phyloP scores from a whole-genome alignment of 768 basidiomycete genomes.

The Mycena belliarum region DNA sequence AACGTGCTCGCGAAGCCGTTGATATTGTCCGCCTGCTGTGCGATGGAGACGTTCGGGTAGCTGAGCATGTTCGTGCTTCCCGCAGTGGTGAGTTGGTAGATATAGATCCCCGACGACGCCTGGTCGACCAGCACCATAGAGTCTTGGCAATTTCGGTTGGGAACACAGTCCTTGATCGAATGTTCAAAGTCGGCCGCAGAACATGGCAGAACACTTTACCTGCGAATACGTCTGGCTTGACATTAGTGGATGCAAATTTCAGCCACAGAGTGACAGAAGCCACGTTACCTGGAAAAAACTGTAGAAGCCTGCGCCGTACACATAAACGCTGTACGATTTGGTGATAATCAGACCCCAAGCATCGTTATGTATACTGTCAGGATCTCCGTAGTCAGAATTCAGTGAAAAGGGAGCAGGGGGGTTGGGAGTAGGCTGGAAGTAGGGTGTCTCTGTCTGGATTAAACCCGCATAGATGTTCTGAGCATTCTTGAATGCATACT shows the following conservation, averaged over 20 bases:
- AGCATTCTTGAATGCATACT: conserved; percentile 48
- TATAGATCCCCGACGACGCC: conserved; percentile 37
- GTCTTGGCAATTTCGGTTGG: conserved; percentile 6
- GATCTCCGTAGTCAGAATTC: conserved; percentile 36
- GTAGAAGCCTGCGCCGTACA: conserved; percentile 56
- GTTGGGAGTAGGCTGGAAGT: conserved; percentile 49
- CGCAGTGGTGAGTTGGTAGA: conserved; percentile 52
- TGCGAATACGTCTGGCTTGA: not conserved
- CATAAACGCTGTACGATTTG: conserved; percentile 40
- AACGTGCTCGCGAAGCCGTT: conserved; percentile 49
- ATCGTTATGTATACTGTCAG: conserved; percentile 3
- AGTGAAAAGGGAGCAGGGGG: conserved; percentile 43
- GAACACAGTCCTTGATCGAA: not conserved
- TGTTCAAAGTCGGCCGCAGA: not conserved
- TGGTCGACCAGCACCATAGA: conserved; percentile 32
- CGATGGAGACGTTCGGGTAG: conserved; percentile 34
- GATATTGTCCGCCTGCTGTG: conserved; percentile 36
- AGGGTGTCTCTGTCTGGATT: conserved; percentile 56
- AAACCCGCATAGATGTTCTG: conserved; percentile 52
- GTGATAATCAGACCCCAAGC: conserved; percentile 48
- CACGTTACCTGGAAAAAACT: conserved; percentile 55
- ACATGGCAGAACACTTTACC: not conserved
- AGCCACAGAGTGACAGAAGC: conserved; percentile 20
- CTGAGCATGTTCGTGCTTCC: conserved; percentile 44
- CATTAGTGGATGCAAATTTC: not conserved